Conservation (phyloP, 2,329 filamentous ascomycete species). For the Peltaster fructicola region DNA sequence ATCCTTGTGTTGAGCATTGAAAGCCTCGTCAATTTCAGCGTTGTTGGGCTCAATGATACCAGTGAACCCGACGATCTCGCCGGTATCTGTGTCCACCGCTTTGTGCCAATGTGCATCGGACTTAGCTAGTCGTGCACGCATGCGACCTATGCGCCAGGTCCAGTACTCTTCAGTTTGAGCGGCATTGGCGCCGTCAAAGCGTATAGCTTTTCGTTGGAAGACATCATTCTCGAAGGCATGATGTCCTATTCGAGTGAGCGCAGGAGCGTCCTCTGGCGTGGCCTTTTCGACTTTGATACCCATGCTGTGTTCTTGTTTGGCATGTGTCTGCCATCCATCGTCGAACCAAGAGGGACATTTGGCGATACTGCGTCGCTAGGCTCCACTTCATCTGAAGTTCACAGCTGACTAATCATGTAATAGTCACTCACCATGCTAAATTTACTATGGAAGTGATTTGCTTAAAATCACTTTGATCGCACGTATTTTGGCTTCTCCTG, state of each 20-base stretch:
- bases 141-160: slow-evolving; percentile 3
- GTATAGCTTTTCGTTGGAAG: slow-evolving; percentile 2
- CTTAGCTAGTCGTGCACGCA: neutral
- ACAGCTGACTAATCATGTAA: no score
- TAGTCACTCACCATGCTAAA: no score
- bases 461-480: no score
- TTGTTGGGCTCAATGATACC: slow-evolving; percentile 2
- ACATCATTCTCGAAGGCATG: slow-evolving; percentile 2
- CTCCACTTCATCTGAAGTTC: no score
- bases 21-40: slow-evolving; percentile 1
- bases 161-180: slow-evolving; percentile 1
- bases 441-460: no score
- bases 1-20: neutral
- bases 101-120: slow-evolving; percentile 2
- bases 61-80: slow-evolving; percentile 1
- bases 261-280: neutral
- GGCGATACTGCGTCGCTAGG: no score
- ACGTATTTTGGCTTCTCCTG: no score
- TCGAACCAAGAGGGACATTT: no score
- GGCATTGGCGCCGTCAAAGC: slow-evolving; percentile 1
- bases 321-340: no score
- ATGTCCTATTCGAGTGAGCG: slow-evolving; percentile 1
- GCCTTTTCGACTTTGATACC: slow-evolving; percentile 1
- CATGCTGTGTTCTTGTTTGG: neutral
- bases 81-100: slow-evolving; percentile 2